phyloP scores from a whole-genome alignment of 2,329 filamentous ascomycete genomes.

The Aspergillus puulaauensis region DNA sequence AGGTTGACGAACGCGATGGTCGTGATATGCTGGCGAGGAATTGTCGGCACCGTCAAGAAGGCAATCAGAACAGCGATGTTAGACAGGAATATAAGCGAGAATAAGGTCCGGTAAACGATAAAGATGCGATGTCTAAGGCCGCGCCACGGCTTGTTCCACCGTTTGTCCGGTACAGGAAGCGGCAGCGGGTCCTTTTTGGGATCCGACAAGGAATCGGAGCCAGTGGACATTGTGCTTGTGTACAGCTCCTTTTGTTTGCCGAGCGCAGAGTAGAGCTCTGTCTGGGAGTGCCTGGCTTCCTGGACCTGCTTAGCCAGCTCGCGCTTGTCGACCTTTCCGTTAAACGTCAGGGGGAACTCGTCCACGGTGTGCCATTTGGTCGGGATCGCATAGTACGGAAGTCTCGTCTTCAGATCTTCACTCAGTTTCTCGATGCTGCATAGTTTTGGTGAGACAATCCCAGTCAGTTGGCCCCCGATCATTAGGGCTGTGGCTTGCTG shows the following conservation, averaged over 20 bases:
- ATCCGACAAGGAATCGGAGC: background rate
- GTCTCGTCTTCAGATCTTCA: background rate
- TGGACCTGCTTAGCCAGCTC: background rate
- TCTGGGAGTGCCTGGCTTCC: background rate
- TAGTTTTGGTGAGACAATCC: background rate
- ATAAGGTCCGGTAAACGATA: constrained; percentile 55
- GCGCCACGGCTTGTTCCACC: background rate
- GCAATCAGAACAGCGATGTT: constrained; percentile 39
- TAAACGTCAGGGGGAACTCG: constrained; percentile 6
- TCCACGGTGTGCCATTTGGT: background rate
- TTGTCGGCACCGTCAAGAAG: background rate
- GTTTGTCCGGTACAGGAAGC: constrained; percentile 5
- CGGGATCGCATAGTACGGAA: constrained; percentile 12
- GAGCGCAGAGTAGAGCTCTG: background rate
- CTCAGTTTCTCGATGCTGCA: background rate
- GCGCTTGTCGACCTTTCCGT: constrained; percentile 12
- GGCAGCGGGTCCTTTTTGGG: background rate
- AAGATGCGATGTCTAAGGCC: constrained; percentile 33
- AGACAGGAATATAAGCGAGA: constrained; percentile 52
- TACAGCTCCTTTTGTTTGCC: background rate
- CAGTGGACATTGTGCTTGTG: background rate
- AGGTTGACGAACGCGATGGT: constrained; percentile 37
- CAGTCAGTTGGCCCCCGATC: constrained; percentile 5
- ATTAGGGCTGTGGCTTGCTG: constrained; percentile 4
- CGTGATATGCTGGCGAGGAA: background rate